These are phyloP conservation scores for Suillus ampliporus DNA, from an alignment of 768 basidiomycete genomes.

Conservation along the genomic window DNA sequence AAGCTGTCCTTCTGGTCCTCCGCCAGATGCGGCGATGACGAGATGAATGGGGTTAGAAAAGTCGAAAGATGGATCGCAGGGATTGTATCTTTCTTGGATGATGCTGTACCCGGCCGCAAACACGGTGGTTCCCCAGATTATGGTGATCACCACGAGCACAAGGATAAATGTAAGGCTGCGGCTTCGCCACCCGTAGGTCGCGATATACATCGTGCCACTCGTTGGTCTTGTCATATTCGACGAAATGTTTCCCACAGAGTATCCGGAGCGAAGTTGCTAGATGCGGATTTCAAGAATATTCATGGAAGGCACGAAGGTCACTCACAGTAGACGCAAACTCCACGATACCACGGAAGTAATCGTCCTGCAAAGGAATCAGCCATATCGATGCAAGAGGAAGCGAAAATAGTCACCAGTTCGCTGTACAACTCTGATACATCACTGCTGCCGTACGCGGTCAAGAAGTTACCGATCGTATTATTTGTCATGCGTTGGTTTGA, in stretches of 20 bases:
- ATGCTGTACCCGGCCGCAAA: conserved; percentile 2
- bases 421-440: background rate
- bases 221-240: conserved; percentile 1
- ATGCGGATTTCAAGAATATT: background rate
- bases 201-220: conserved; percentile 8
- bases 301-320: background rate
- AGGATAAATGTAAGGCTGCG: conserved; percentile 6
- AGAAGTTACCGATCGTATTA: conserved; percentile 5
- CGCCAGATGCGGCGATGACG: background rate
- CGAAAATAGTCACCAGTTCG: background rate
- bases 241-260: conserved; percentile 6
- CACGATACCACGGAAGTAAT: conserved; percentile 11
- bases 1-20: background rate
- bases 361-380: conserved; percentile 3
- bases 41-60: background rate
- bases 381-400: background rate
- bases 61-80: background rate
- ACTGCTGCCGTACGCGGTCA: background rate
- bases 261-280: conserved; percentile 13
- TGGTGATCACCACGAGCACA: background rate
- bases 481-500: background rate
- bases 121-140: background rate
- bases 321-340: conserved; percentile 13
- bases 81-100: background rate
- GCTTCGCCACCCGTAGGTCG: conserved; percentile 7